Base-by-base conservation (phyloP, 2,329 filamentous ascomycete species). In the Penicillium sp. region DNA sequence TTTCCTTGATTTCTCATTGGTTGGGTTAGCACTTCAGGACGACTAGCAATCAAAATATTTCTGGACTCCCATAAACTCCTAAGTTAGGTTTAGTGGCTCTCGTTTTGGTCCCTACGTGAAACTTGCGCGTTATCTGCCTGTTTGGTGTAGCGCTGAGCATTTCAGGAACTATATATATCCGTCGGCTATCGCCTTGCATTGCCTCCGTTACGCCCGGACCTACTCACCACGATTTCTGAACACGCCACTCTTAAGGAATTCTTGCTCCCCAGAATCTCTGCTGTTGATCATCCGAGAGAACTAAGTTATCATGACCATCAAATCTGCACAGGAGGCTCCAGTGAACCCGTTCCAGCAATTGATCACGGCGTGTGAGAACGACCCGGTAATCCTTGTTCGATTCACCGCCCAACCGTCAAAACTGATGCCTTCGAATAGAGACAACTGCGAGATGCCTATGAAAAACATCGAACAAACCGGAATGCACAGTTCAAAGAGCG, bases 401-500 rank as follows among this genome's bases (percentile, higher is more conserved):
- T 18, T 28, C 31, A 16, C 35, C 20, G n/a, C 8, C 20, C 25
- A 38, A 39, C 4, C n/a, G 18, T 14, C 5, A 42, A 27, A 33
- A n/a, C 44, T 57, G 38, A 54, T 9, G 33, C 62, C 59, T 27
- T 16, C 18, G 74, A 85, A 63, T 86, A 63, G 60, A 48, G 47
- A 51, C 44, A 30, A 47, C 53, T 95, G 10, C 89, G 92, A 73
- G 70, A 75, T 6, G 80, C 85, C 38, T 97, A 96, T 69, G 77
- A 81, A 10, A 79, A 77, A 1, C 92, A 97, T 67, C 86, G 92
- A 45, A 80, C 75, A 5, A 85, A 81, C 41, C 84, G 92, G 50
- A 95, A 95, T 66, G 77, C 74, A 3, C 85, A 92, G 62, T 91
- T 95, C 68, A 86, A 80, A 58, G 80, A 79, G 10, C 90, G 87